Percentiles rank a stretch among this genome's conserved stretches.
These are phyloP conservation scores for Globisporangium cystogenes DNA, from an alignment of 352 stramenopile species.

Conservation along the genomic window DNA sequence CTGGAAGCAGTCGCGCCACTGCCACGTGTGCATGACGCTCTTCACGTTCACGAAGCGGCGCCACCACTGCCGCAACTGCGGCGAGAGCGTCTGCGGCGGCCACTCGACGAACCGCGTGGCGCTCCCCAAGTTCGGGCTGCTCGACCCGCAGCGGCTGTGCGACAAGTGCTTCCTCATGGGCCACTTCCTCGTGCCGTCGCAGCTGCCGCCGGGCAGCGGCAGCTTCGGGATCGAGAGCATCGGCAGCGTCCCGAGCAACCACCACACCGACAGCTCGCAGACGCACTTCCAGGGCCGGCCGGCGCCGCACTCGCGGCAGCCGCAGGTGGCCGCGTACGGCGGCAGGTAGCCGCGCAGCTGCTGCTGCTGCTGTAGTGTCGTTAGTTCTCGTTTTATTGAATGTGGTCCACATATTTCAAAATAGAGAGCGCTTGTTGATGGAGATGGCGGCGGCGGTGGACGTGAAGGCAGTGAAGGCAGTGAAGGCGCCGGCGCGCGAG, in stretches of 20 bases:
- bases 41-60: constrained; percentile 68
- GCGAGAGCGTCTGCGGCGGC: constrained; percentile 63
- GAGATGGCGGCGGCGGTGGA: constrained; percentile 1
- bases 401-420: constrained; percentile 10
- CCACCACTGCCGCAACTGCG: constrained; percentile 81
- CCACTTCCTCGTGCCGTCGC: constrained; percentile 38
- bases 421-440: constrained; percentile 7
- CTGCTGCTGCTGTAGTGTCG: not conserved
- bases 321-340: constrained; percentile 16
- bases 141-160: constrained; percentile 69
- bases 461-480: not conserved
- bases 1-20: constrained; percentile 71
- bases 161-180: constrained; percentile 77
- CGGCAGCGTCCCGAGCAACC: constrained; percentile 8
- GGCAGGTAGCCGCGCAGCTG: not conserved
- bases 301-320: constrained; percentile 9
- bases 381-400: no score
- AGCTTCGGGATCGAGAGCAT: constrained; percentile 29
- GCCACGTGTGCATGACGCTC: constrained; percentile 51
- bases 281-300: constrained; percentile 8
- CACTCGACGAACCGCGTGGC: constrained; percentile 78
- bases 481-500: not conserved
- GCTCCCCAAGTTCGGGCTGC: constrained; percentile 65
- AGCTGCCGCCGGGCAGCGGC: constrained; percentile 22
- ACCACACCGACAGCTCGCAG: constrained; percentile 10